These are phyloP conservation scores for Skeletonema grethae DNA, from an alignment of 108 stramenopile genomes.

Conservation along the genomic window DNA sequence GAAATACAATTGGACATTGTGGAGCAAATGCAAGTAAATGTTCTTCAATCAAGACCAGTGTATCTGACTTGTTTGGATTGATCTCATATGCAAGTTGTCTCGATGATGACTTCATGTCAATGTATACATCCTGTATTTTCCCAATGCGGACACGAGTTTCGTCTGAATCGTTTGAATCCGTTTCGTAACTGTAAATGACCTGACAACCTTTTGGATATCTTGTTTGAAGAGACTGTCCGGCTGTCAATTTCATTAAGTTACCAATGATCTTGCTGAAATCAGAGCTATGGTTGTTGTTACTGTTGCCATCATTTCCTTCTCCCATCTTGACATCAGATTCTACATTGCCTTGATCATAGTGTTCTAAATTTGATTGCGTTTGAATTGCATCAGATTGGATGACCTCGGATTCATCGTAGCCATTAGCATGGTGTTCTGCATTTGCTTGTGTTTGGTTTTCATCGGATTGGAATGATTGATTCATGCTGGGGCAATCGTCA, in stretches of 20 bases:
- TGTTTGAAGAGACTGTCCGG: not conserved
- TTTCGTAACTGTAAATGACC: not conserved
- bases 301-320: too few species aligned
- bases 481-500: not conserved
- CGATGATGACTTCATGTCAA: not conserved
- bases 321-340: not conserved
- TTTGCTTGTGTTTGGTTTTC: not conserved
- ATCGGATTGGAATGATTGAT: too few species aligned
- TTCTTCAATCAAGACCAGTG: not conserved
- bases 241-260: not conserved
- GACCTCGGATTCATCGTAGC: not conserved
- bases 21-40: not conserved
- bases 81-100: not conserved
- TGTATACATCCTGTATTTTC: not conserved
- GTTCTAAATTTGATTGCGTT: not conserved
- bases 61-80: not conserved
- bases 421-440: not conserved
- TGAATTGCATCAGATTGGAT: not conserved
- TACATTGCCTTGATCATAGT: not conserved
- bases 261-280: not conserved
- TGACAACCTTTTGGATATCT: not conserved
- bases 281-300: not conserved
- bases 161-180: not conserved
- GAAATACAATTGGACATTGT: not conserved
- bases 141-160: not conserved